Base-by-base conservation (phyloP, 805 yeast genomes). In the Teunomyces lycoperdinae region DNA sequence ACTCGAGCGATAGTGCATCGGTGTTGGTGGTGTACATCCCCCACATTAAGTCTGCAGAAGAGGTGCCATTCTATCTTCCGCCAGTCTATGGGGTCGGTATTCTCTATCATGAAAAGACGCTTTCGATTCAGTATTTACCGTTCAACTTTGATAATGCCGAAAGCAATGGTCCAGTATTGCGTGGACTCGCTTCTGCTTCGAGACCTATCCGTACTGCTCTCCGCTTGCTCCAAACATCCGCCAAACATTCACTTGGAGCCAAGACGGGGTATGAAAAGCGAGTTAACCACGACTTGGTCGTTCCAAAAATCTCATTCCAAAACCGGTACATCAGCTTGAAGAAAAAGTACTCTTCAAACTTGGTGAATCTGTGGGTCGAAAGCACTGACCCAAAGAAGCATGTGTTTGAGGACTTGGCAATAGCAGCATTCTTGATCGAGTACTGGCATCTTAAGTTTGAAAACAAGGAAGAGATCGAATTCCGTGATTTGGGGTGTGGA, bases 321-420 rank as follows among this genome's bases (percentile, higher is more conserved):
- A 85, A 88, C 60, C 70, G 87, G 50, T 92, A 92, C 63, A 84
- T 89, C 26, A 72, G 79, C 16, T 73, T 92, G 58, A 92, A 92
- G 66, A 87, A 86, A 63, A 87, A 84, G 64, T 87, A 91, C 63
- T 89, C 96, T 0, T 80, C 84, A 26, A 66, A 70, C 13, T 68
- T 92, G 43, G 90, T 90, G 9, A 87, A 84, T 35, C 78, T 77
- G 53, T 92, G 98, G 98, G 82, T 77, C n/a, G 98, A 92, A 66
- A 83, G 85, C 28, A 92, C 98, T 2, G 97, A 92, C 66, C 97
- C 97, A 2, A 80, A 85, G 56, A 92, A 92, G 63, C 98, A 92
- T 68, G 97, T 92, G 0, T 92, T 91, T 69, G 98, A 92, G 71
- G 98, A 92, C 63, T 79, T 92, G 45, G 95, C 96, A 3, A 91